A percentile compares a stretch with the other conserved stretches of the same genome.
Conservation (phyloP, 2,329 filamentous ascomycete genomes). For the Rhynchosporium graminicola region DNA sequence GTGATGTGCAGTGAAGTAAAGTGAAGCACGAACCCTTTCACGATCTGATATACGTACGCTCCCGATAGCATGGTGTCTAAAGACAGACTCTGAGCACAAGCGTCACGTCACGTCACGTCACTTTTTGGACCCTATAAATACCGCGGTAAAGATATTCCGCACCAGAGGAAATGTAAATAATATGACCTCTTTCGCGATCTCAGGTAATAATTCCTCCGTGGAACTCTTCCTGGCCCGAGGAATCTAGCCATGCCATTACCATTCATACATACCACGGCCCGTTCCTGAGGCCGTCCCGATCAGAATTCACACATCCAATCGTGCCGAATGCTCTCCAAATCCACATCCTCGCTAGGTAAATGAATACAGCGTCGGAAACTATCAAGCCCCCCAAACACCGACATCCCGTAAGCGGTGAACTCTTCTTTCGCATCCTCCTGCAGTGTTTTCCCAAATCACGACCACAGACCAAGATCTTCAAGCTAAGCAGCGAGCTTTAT, state of each 20-base stretch:
- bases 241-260: no score
- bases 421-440: conserved; percentile 2
- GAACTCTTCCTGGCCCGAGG: no score
- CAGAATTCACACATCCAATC: no score
- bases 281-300: no score
- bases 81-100: background rate
- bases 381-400: background rate
- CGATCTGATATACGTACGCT: conserved; percentile 1
- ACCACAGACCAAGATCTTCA: background rate
- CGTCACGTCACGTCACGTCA: conserved; percentile 7
- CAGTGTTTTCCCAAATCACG: background rate
- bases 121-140: background rate
- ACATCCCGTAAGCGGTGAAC: conserved; percentile 3
- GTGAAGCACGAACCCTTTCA: background rate
- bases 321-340: no score
- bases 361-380: background rate
- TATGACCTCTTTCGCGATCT: no score
- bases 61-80: no score
- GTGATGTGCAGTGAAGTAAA: no score
- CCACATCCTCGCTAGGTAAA: no score
- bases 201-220: no score
- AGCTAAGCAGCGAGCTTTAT: background rate
- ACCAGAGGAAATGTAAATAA: no score
- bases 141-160: background rate
- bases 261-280: no score